phyloP scores from a whole-genome alignment of 495 filamentous ascomycete genomes.

The Penicillium manginii region DNA sequence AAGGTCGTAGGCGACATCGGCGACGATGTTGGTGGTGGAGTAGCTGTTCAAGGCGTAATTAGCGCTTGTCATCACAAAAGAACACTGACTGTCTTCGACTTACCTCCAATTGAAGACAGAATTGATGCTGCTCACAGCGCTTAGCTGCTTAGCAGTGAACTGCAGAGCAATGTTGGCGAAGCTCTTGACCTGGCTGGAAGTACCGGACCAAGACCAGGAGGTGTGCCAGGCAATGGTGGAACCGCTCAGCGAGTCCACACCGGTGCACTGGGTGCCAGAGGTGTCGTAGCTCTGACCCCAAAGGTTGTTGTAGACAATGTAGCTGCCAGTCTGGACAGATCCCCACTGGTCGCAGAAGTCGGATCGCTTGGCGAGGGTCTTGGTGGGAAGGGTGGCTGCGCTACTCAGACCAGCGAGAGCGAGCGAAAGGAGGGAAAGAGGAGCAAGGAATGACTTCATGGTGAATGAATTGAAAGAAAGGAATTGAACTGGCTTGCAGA shows the following conservation, averaged over 20 bases:
- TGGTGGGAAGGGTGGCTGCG: slow-evolving; percentile 40
- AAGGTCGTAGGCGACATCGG: slow-evolving; percentile 68
- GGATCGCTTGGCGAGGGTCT: slow-evolving; percentile 38
- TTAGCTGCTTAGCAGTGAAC: slow-evolving; percentile 50
- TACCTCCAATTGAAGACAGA: slow-evolving; percentile 60
- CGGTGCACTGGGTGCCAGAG: slow-evolving; percentile 61
- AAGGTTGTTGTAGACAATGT: slow-evolving; percentile 59
- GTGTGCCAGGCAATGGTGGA: slow-evolving; percentile 59
- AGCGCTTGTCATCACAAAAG: not conserved
- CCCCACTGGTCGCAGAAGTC: slow-evolving; percentile 57
- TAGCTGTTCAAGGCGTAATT: slow-evolving; percentile 46
- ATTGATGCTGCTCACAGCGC: slow-evolving; percentile 52
- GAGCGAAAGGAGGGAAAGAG: slow-evolving; percentile 28
- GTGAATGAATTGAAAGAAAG: slow-evolving; percentile 15
- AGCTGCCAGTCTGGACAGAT: slow-evolving; percentile 45
- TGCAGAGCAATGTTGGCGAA: slow-evolving; percentile 58
- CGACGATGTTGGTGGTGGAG: slow-evolving; percentile 56
- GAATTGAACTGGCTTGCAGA: slow-evolving; percentile 2
- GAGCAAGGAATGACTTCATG: slow-evolving; percentile 40
- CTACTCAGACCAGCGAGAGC: slow-evolving; percentile 37
- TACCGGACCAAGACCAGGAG: slow-evolving; percentile 60
- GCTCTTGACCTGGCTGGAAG: slow-evolving; percentile 58
- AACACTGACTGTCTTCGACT: slow-evolving; percentile 6
- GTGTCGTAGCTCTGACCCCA: slow-evolving; percentile 51
- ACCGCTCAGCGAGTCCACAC: slow-evolving; percentile 49